A percentile compares a stretch with the other conserved stretches of the same genome.
Evolutionary conservation across 2,329 filamentous ascomycete genomes (phyloP).

Genomic region (Ceratocystis destructans): DNA sequence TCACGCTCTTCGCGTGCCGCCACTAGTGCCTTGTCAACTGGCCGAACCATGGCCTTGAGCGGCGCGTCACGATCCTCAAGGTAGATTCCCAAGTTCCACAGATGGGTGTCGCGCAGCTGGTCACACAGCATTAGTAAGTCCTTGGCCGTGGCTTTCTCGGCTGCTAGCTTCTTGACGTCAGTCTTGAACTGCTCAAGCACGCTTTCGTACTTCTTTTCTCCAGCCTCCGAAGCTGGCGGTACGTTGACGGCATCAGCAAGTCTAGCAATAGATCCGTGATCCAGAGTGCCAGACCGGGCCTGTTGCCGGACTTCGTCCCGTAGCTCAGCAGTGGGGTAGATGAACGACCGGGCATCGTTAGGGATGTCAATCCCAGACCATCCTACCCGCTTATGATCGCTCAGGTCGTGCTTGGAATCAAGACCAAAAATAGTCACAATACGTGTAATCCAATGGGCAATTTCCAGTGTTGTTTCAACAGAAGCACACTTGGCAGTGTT

Average conservation of each 20-base stretch:
- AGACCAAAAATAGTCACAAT: conserved; percentile 78
- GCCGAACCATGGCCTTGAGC: conserved; percentile 59
- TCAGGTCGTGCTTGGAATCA: conserved; percentile 35
- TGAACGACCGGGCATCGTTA: conserved; percentile 35
- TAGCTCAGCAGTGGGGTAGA: conserved; percentile 27
- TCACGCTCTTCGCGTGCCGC: conserved; percentile 46
- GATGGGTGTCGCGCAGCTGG: conserved; percentile 61
- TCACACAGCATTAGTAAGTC: conserved; percentile 66
- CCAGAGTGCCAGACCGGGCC: conserved; percentile 28
- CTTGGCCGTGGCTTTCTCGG: conserved; percentile 38
- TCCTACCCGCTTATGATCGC: conserved; percentile 24
- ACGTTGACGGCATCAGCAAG: conserved; percentile 38
- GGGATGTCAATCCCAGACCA: conserved; percentile 32
- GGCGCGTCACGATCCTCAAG: conserved; percentile 65
- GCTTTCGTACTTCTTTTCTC: conserved; percentile 26
- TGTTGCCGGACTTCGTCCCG: conserved; percentile 17
- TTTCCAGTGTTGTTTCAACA: conserved; percentile 19
- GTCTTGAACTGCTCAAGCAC: conserved; percentile 40
- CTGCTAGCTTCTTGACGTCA: conserved; percentile 39
- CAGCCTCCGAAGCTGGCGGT: conserved; percentile 32
- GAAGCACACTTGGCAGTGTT: conserved; percentile 17
- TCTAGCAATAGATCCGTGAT: conserved; percentile 31
- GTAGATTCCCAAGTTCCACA: conserved; percentile 74
- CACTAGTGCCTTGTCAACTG: conserved; percentile 43
- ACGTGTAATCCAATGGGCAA: conserved; percentile 68